phyloP scores from a whole-genome alignment of 2,329 filamentous ascomycete species.

The Colletotrichum graminicola region DNA sequence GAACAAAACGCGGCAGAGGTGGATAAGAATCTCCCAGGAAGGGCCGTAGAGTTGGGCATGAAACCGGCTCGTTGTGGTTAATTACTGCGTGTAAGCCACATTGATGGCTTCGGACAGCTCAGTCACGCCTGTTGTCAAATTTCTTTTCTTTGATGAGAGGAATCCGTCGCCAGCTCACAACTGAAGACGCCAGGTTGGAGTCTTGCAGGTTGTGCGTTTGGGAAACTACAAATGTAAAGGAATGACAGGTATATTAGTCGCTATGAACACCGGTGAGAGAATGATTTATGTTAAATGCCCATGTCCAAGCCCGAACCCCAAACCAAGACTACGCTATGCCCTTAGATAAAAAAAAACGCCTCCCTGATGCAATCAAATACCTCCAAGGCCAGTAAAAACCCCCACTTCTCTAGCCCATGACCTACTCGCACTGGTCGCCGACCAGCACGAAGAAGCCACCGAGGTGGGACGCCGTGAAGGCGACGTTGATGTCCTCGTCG shows the following conservation, averaged over 20 bases:
- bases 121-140: neutral
- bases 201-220: neutral
- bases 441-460: conserved; percentile 27
- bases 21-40: no score
- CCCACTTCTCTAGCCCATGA: no score
- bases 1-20: no score
- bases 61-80: neutral
- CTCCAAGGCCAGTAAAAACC: neutral
- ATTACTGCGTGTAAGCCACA: neutral
- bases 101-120: neutral
- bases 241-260: neutral
- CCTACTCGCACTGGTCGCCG: conserved; percentile 35
- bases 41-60: no score
- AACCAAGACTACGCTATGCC: neutral
- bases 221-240: neutral
- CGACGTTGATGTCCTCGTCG: conserved; percentile 19
- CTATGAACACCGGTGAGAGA: conserved; percentile 22
- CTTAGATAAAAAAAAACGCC: conserved; percentile 13
- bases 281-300: neutral
- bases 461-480: conserved; percentile 9
- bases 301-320: neutral
- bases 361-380: neutral
- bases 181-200: no score
- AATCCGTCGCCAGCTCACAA: neutral
- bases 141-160: neutral